A percentile compares a stretch with the other conserved stretches of the same genome.
phyloP scores from a whole-genome alignment of 305 asterid genomes.

The Fraxinus baroniana region DNA sequence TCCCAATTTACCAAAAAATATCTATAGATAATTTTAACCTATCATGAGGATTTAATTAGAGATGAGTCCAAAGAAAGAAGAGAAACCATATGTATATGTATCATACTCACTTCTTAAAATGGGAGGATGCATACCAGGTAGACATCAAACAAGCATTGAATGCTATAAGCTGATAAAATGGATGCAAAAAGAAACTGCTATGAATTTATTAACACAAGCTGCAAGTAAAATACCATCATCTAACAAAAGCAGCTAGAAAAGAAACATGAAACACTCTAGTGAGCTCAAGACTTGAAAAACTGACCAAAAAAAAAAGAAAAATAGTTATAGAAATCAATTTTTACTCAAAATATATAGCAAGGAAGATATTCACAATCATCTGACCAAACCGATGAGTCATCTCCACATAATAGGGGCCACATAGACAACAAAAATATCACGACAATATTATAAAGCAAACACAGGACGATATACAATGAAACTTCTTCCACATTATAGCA shows the following conservation, averaged over 20 bases:
- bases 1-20: neutral
- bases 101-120: neutral
- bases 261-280: neutral
- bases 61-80: neutral
- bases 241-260: neutral
- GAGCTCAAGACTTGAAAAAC: neutral
- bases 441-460: neutral
- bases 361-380: neutral
- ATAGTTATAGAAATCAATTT: neutral
- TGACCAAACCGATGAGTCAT: neutral
- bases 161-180: neutral
- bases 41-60: neutral
- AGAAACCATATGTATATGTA: neutral
- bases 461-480: neutral
- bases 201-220: neutral
- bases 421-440: neutral
- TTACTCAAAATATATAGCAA: neutral
- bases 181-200: neutral
- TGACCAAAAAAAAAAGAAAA: neutral
- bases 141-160: neutral
- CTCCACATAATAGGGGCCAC: neutral
- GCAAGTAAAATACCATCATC: neutral
- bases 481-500: neutral
- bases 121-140: neutral
- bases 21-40: neutral